These are phyloP conservation scores for Penicillium parvum DNA, from an alignment of 495 filamentous ascomycete species.

Conservation along the genomic window DNA sequence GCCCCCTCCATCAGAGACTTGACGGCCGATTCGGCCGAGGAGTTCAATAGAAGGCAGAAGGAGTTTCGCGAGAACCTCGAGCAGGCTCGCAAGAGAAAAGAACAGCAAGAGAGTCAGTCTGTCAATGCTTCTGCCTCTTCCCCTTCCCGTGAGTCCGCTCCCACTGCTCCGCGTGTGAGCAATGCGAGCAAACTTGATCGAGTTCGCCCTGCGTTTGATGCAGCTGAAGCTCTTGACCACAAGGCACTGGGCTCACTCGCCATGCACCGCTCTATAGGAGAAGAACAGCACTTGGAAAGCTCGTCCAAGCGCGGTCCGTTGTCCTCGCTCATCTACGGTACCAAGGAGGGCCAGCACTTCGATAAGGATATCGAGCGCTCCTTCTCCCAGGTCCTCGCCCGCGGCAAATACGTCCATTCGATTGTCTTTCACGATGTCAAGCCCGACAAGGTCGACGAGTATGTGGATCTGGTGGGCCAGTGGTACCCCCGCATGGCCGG, in stretches of 20 bases:
- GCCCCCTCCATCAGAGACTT: constrained; percentile 85
- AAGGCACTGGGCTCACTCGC: constrained; percentile 64
- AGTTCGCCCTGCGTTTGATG: constrained; percentile 33
- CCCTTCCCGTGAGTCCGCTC: constrained; percentile 48
- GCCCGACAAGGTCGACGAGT: constrained; percentile 93
- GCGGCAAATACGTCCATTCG: constrained; percentile 97
- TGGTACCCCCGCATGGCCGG: constrained; percentile 89
- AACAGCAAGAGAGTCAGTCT: constrained; percentile 81
- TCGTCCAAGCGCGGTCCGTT: constrained; percentile 46
- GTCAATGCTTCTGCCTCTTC: constrained; percentile 43
- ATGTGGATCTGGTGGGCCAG: constrained; percentile 81
- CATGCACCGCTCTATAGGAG: constrained; percentile 50
- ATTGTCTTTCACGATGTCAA: constrained; percentile 97
- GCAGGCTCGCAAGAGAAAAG: constrained; percentile 65
- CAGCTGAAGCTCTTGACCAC: constrained; percentile 34
- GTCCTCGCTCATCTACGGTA: constrained; percentile 86
- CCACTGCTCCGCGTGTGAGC: constrained; percentile 54
- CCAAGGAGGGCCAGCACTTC: constrained; percentile 85
- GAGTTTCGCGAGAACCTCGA: constrained; percentile 81
- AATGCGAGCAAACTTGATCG: constrained; percentile 44
- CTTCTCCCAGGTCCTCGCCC: constrained; percentile 88
- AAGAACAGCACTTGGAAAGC: constrained; percentile 46
- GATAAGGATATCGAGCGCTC: constrained; percentile 92
- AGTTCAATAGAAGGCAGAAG: constrained; percentile 76
- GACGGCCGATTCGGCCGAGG: constrained; percentile 59